Evolutionary conservation across 75 land plant species (phyloP).

Genomic region (Cryptomeria japonica): DNA sequence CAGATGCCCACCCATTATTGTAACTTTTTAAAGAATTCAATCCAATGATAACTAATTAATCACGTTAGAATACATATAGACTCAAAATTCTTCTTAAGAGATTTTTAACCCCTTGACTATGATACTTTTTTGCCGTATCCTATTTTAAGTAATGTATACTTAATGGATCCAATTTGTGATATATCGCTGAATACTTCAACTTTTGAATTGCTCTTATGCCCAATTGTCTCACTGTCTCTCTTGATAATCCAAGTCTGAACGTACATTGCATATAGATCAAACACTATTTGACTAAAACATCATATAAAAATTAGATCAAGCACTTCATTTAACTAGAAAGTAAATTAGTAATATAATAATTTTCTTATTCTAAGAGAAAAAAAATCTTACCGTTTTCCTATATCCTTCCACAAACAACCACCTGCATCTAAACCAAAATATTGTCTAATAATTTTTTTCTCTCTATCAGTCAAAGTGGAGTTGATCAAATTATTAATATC

Average conservation of each 20-base stretch:
- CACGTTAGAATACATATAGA: no score
- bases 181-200: not conserved
- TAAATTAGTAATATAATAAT: no score
- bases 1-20: no score
- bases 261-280: not conserved
- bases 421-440: not conserved
- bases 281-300: not conserved
- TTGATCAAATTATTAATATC: not conserved
- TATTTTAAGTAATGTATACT: not conserved
- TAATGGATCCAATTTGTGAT: not conserved
- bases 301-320: not conserved
- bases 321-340: not conserved
- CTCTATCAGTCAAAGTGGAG: not conserved
- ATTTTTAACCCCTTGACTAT: no score
- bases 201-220: not conserved
- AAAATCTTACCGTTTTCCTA: not conserved
- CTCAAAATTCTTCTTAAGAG: no score
- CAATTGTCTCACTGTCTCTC: not conserved
- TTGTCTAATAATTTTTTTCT: not conserved
- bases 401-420: not conserved
- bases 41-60: no score
- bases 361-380: no score
- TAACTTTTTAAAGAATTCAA: no score
- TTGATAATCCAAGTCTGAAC: not conserved
- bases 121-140: no score